Percentiles rank a stretch among this genome's conserved stretches.
Conservation (phyloP, 768 basidiomycete species). For the Lactarius tabidus region DNA sequence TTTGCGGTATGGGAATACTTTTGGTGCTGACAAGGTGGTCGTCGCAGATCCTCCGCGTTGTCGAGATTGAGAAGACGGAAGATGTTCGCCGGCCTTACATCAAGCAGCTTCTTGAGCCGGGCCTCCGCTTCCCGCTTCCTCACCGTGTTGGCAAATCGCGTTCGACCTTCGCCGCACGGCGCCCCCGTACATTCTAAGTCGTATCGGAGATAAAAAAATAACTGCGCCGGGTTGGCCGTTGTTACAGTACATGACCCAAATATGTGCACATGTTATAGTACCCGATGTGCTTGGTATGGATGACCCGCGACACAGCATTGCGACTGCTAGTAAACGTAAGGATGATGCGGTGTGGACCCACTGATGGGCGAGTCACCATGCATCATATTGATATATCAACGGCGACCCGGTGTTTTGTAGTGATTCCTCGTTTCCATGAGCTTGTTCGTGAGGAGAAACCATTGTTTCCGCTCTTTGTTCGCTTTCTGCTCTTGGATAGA, state of each 20-base stretch:
- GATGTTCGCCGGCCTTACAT: slow-evolving; percentile 97
- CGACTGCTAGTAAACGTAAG: not conserved
- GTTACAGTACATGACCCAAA: not conserved
- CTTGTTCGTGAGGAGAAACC: not conserved
- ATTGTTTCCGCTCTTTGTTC: not conserved
- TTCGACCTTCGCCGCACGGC: slow-evolving; percentile 75
- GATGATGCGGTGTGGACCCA: not conserved
- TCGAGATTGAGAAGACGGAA: slow-evolving; percentile 88
- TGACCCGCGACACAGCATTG: not conserved
- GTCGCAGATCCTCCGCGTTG: slow-evolving; percentile 90
- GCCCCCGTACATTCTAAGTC: slow-evolving; percentile 67
- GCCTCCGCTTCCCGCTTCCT: slow-evolving; percentile 96
- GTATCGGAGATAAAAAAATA: slow-evolving; percentile 7
- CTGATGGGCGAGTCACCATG: not conserved
- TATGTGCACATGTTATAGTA: slow-evolving; percentile 2
- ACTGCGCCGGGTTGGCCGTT: not conserved
- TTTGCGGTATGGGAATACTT: not conserved
- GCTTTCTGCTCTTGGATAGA: not conserved
- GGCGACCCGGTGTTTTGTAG: no score
- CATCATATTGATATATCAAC: not conserved
- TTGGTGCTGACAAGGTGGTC: slow-evolving; percentile 3
- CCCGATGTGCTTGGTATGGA: not conserved
- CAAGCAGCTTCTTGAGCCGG: slow-evolving; percentile 87
- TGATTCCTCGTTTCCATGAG: not conserved
- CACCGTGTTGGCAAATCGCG: slow-evolving; percentile 78